Conservation (phyloP, 176 grass and related monocot genomes). For the Elymus sibiricus region DNA sequence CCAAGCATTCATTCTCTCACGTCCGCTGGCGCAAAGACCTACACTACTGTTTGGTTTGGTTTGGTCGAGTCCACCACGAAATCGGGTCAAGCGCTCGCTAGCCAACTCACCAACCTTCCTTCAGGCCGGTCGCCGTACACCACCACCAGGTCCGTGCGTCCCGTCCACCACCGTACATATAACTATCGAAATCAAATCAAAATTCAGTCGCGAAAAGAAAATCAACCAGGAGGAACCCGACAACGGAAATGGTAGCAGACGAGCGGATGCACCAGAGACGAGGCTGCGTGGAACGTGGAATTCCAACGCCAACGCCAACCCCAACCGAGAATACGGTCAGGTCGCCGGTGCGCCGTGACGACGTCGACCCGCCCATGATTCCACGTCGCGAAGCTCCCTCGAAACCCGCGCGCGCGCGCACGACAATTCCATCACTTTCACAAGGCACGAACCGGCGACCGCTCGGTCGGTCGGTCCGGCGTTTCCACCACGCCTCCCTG, state of each 20-base stretch:
- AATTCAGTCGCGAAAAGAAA: background rate
- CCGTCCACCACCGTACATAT: background rate
- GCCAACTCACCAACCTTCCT: background rate
- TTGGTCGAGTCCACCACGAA: background rate
- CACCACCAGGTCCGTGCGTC: background rate
- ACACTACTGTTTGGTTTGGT: background rate
- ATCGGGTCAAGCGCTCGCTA: background rate
- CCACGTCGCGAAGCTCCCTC: slow-evolving; percentile 29
- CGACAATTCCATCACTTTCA: background rate
- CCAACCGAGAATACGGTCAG: background rate
- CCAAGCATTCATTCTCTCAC: no score
- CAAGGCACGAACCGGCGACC: background rate
- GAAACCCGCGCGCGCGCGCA: background rate
- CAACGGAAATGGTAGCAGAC: background rate
- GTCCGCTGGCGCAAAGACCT: no score
- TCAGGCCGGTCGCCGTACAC: background rate
- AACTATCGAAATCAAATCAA: background rate
- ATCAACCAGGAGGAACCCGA: background rate
- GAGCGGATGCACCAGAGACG: background rate
- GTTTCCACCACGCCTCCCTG: background rate
- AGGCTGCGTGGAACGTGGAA: slow-evolving; percentile 34
- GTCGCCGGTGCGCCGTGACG: background rate
- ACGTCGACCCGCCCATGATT: background rate
- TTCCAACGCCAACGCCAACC: slow-evolving; percentile 13
- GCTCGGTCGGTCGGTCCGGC: background rate